A percentile compares a stretch with the other conserved stretches of the same genome.
phyloP scores from a whole-genome alignment of 2,329 filamentous ascomycete genomes.

The Colletotrichum sp. region DNA sequence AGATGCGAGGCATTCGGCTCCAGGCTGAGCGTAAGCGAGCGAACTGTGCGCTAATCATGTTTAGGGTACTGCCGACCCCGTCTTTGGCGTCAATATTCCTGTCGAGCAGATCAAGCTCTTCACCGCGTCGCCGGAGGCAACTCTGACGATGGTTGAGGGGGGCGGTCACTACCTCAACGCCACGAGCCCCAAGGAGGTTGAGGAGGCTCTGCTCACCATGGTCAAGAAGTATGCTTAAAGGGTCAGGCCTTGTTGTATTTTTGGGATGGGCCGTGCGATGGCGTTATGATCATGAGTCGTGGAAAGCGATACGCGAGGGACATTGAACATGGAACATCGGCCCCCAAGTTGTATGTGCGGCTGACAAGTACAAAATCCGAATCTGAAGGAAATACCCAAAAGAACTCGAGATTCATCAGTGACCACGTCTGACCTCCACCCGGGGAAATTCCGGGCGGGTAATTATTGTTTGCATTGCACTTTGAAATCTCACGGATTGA shows the following conservation, averaged over 20 bases:
- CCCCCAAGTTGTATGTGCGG: background rate
- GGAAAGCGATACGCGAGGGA: background rate
- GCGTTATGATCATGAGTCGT: conserved; percentile 5
- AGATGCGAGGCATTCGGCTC: background rate
- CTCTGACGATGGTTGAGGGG: conserved; percentile 45
- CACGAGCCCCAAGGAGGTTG: conserved; percentile 50
- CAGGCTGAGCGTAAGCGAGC: background rate
- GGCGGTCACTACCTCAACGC: conserved; percentile 56
- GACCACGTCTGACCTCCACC: background rate
- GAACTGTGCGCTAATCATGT: background rate
- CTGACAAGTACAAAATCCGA: background rate
- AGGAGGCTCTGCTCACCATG: conserved; percentile 49
- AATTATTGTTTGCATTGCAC: background rate
- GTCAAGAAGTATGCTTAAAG: conserved; percentile 33
- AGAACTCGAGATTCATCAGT: background rate
- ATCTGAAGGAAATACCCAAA: background rate
- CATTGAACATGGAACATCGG: background rate
- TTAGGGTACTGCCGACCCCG: conserved; percentile 50
- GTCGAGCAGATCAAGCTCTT: conserved; percentile 57
- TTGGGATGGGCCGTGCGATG: background rate
- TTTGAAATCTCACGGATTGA: background rate
- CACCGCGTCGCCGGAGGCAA: conserved; percentile 47
- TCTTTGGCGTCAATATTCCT: conserved; percentile 44
- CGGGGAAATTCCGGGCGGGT: background rate
- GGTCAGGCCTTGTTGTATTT: background rate